These are phyloP conservation scores for Boehmeria nivea DNA, from an alignment of 306 rosid genomes.

Conservation along the genomic window DNA sequence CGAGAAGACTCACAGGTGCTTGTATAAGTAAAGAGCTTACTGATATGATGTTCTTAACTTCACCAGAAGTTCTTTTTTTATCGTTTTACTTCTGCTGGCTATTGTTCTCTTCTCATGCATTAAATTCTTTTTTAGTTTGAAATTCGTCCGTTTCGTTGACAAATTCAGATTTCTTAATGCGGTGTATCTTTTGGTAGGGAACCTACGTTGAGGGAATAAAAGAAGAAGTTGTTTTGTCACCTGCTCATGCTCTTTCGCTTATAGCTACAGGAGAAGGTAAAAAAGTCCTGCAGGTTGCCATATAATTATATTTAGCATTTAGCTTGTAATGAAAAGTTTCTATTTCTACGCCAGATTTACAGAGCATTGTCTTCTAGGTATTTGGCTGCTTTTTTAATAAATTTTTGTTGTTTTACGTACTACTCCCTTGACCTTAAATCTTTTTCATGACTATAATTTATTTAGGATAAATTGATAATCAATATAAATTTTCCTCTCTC, in stretches of 20 bases:
- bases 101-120: background rate
- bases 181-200: conserved; percentile 45
- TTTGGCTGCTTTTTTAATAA: background rate
- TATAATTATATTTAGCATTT: background rate
- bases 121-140: too few relatives aligned
- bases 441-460: too few relatives aligned
- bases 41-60: conserved; percentile 4
- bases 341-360: too few relatives aligned
- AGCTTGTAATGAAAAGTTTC: too few relatives aligned
- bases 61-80: background rate
- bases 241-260: conserved; percentile 90
- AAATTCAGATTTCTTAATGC: too few relatives aligned
- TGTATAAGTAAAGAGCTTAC: conserved; percentile 16
- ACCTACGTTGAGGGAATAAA: conserved; percentile 89
- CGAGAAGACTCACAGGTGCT: conserved; percentile 87
- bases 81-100: background rate
- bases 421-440: too few relatives aligned
- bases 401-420: background rate
- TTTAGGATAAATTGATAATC: too few relatives aligned
- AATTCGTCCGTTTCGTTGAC: too few relatives aligned
- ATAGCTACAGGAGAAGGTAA: conserved; percentile 90
- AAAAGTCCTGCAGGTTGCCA: background rate
- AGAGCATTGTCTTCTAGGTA: too few relatives aligned
- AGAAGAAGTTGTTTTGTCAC: conserved; percentile 89
- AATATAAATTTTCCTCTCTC: too few relatives aligned